Conservation (phyloP, 495 filamentous ascomycete species). For the Lasiosphaeris hirsuta region DNA sequence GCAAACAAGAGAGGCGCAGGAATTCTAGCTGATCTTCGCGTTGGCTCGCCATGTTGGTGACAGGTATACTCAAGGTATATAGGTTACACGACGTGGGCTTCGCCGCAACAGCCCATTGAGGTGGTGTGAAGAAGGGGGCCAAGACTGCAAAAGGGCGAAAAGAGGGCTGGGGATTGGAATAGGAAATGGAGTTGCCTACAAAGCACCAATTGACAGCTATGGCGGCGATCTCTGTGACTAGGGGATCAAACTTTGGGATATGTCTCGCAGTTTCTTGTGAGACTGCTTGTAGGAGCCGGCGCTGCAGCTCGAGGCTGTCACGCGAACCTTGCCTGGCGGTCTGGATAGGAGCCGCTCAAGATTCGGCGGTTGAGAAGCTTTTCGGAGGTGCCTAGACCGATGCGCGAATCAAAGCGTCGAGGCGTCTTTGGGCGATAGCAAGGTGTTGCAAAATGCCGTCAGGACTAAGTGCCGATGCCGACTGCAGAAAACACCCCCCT, state of each 20-base stretch:
- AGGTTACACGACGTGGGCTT: not conserved
- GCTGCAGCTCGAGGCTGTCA: slow-evolving; percentile 19
- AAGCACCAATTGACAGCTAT: slow-evolving; percentile 5
- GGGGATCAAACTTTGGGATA: not conserved
- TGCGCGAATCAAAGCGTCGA: slow-evolving; percentile 5
- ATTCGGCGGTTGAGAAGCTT: not conserved
- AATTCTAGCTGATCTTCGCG: no score
- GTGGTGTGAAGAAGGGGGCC: not conserved
- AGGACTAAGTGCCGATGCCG: not conserved
- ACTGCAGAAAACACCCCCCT: not conserved
- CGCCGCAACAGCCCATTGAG: not conserved
- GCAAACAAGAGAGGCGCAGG: not conserved
- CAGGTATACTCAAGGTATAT: no score
- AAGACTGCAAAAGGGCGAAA: not conserved
- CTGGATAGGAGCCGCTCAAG: not conserved
- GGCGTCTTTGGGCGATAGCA: not conserved
- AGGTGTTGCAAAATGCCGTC: slow-evolving; percentile 2
- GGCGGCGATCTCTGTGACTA: not conserved
- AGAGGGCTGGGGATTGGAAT: no score
- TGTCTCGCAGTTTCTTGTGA: slow-evolving; percentile 4
- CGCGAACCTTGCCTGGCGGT: slow-evolving; percentile 6
- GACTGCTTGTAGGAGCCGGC: slow-evolving; percentile 8
- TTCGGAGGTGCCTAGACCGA: not conserved
- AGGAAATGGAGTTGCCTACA: not conserved
- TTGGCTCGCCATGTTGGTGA: no score